Conservation (phyloP, 345 rosid genomes). For the Carallia pectinifolia region DNA sequence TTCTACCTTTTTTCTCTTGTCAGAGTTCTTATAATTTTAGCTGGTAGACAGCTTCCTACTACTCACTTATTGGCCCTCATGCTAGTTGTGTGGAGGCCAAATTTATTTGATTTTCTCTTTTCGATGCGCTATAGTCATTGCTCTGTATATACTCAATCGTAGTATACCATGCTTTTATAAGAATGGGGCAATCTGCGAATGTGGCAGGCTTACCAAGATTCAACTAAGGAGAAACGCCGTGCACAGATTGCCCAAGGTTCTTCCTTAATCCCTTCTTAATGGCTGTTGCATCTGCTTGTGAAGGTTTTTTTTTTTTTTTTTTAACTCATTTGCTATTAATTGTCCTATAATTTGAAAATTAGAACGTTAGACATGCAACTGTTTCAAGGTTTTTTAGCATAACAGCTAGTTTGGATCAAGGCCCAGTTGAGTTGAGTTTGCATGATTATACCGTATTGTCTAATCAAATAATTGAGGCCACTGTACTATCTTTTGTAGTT, state of each 20-base stretch:
- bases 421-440: too few species aligned
- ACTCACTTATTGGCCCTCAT: too few species aligned
- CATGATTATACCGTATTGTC: background rate
- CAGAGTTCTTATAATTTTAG: too few species aligned
- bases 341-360: background rate
- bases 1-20: too few species aligned
- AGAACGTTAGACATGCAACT: too few species aligned
- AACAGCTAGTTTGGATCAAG: too few species aligned
- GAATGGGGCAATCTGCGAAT: background rate
- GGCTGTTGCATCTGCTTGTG: background rate
- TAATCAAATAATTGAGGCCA: background rate
- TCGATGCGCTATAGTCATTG: too few species aligned
- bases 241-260: constrained; percentile 96
- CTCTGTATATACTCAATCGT: background rate
- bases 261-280: constrained; percentile 4
- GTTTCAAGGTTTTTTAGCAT: too few species aligned
- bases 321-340: background rate
- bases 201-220: constrained; percentile 84
- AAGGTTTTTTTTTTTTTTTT: background rate
- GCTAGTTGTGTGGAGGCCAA: too few species aligned
- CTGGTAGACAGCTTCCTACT: too few species aligned
- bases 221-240: constrained; percentile 90
- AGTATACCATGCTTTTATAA: background rate
- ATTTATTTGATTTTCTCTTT: too few species aligned
- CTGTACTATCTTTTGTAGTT: background rate